Base-by-base conservation (phyloP, 2,329 filamentous ascomycete genomes). In the Aspergillus ochraceoroseus region DNA sequence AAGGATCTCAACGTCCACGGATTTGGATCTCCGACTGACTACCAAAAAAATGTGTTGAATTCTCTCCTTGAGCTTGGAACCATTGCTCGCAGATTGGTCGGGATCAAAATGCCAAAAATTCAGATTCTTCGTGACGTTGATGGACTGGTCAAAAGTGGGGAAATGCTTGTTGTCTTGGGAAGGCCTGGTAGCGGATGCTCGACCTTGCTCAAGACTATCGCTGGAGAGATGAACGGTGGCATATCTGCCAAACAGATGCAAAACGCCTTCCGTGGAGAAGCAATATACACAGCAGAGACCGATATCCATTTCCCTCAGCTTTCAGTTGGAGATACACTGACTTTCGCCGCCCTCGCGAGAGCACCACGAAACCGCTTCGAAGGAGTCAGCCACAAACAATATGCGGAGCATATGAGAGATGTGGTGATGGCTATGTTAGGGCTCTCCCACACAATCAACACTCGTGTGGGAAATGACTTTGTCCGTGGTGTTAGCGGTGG, bases 401-500 rank as follows among this genome's bases (percentile, higher is more conserved):
- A 90, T 70, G 89, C 89, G 68, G 74, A 84, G 34, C 79, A 80
- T 52, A 80, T 94, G 42, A 70, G 89, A 46, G 74, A 79, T 12
- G 77, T 83, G 55, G 72, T 95, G 44, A 71, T 95, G 36, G 87
- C 86, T 57, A 92, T 94, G 85, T 94, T 95, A 72, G 92, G 90
- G 59, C 94, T 95, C 38, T 84, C 89, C 62, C 87, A 95, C 63
- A 94, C 87, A 0, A 76, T 79, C 36, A 77, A 88, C 59, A 95
- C 89, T 0, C 79, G 90, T 19, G 87, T 95, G 17, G 89, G 89
- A 5, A 84, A 92, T 48, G 77, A 79, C 1, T 87, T 90, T 48
- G 76, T 92, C 13, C 81, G 85, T 35, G 88, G 87, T 61, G 75
- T 94, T 0, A 87, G 80, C 31, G 87, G 85, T 47, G 85, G 83